Evolutionary conservation across 2,329 filamentous ascomycete genomes (phyloP).

Genomic region (Huntiella moniliformis): DNA sequence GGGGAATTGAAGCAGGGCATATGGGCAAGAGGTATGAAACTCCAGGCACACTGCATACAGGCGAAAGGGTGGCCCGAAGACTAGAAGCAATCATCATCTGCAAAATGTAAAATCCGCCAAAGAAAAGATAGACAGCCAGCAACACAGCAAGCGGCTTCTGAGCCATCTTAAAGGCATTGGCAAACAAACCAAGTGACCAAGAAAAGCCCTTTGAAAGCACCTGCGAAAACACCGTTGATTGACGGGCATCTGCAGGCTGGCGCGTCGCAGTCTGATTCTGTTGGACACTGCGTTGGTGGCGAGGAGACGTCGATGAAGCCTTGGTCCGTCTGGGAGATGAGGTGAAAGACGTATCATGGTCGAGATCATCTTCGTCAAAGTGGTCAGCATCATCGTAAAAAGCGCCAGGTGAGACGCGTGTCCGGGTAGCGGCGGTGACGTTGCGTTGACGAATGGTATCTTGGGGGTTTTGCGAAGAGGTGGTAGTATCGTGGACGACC

Average conservation of each 20-base stretch:
- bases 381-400: slow-evolving; percentile 1
- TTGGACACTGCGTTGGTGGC: too few relatives aligned
- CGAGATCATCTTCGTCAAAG: neutral
- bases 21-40: slow-evolving; percentile 20
- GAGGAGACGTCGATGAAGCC: too few relatives aligned
- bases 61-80: slow-evolving; percentile 42
- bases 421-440: neutral
- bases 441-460: slow-evolving; percentile 1
- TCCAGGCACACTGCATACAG: slow-evolving; percentile 52
- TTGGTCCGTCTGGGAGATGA: slow-evolving; percentile 1
- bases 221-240: slow-evolving; percentile 21
- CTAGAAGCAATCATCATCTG: slow-evolving; percentile 44
- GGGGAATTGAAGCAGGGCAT: slow-evolving; percentile 14
- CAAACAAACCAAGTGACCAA: slow-evolving; percentile 38
- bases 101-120: slow-evolving; percentile 38
- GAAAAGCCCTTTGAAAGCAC: slow-evolving; percentile 22
- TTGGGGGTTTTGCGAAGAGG: neutral
- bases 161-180: slow-evolving; percentile 39
- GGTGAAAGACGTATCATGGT: neutral
- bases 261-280: neutral
- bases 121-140: slow-evolving; percentile 40
- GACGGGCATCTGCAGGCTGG: slow-evolving; percentile 13
- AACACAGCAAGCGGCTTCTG: slow-evolving; percentile 46
- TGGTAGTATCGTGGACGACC: neutral
- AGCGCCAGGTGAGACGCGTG: neutral